These are phyloP conservation scores for Auricularia sp. DNA, from an alignment of 768 basidiomycete species.

Conservation along the genomic window DNA sequence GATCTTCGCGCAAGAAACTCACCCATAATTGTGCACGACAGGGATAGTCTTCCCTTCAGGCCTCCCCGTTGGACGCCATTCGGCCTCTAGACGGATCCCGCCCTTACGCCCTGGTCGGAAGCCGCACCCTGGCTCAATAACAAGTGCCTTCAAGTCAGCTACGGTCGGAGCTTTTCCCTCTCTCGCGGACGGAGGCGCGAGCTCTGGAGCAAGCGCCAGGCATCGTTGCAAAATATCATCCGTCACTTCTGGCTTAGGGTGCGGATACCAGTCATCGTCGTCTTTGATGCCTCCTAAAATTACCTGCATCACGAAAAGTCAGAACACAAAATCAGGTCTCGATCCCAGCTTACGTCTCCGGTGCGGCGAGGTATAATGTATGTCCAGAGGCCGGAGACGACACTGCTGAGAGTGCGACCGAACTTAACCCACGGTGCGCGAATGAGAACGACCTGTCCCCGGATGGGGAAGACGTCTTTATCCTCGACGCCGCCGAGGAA, in stretches of 20 bases:
- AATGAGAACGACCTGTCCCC: conserved; percentile 27
- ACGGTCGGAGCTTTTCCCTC: conserved; percentile 19
- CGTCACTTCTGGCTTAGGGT: conserved; percentile 53
- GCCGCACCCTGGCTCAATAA: conserved; percentile 42
- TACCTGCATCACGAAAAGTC: conserved; percentile 15
- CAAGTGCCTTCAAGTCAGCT: conserved; percentile 29
- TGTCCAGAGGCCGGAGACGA: conserved; percentile 34
- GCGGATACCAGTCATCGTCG: conserved; percentile 60
- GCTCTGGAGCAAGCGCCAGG: conserved; percentile 25
- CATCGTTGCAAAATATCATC: conserved; percentile 44
- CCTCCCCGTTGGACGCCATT: conserved; percentile 18
- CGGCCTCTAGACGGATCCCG: conserved; percentile 51
- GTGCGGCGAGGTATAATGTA: conserved; percentile 57
- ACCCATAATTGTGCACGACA: conserved; percentile 20
- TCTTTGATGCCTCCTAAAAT: conserved; percentile 53
- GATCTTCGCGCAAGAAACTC: not conserved
- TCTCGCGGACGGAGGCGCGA: conserved; percentile 9
- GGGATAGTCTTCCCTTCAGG: conserved; percentile 4
- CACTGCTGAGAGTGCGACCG: conserved; percentile 37
- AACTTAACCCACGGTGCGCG: conserved; percentile 43
- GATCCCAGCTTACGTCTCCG: conserved; percentile 35
- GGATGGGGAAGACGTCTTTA: conserved; percentile 16
- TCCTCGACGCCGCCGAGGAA: conserved; percentile 45
- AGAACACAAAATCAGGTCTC: too few relatives aligned
- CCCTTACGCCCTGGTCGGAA: conserved; percentile 58